Evolutionary conservation across 305 asterid species (phyloP), one percentile per base, ranked within the genome.

Genomic region (Ruellia speciosa): DNA sequence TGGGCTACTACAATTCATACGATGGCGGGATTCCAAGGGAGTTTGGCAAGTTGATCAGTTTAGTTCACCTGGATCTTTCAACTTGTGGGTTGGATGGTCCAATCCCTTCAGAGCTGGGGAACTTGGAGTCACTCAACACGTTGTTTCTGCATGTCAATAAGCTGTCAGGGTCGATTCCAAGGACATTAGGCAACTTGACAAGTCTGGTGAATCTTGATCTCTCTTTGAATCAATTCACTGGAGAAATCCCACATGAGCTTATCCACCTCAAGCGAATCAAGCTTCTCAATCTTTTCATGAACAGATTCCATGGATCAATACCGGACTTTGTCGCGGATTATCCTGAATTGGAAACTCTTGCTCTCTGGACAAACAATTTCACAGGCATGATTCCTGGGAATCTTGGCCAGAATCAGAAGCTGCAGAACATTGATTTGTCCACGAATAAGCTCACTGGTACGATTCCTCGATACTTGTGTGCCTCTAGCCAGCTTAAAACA

Each of bases 391-490:
- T 89, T 53, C 97, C 97, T 0, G 62, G 59, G 56, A 75, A 69
- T 59, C 83, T 89, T 10, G 97, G 97, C 59, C 66, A n/a, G 60
- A 81, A 77, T 58, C 80, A 70, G 77, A 68, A 41, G 70, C 85
- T 87, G 54, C 87, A 68, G 60, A 55, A 64, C 52, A 73, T 93
- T 1, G 99, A 93, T 66, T 78, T 93, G 78, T 93, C 99, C 3
- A 77, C 99, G 11, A 93, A 93, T 69, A 88, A 88, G 77, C 95
- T 93, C 60, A 88, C 99, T 12, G 97, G 99, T 71, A 82, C 84
- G 47, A 76, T 93, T 69, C 97, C 97, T 28, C 46, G 57, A 48
- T 56, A 67, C 60, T 57, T 93, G 60, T 93, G 99, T 59, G 78
- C 77, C 46, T 84, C 88, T 24, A 70, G 59, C 12, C 78, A 77